Percentiles rank a stretch among this genome's conserved stretches.
These are phyloP conservation scores for Glycine latifolia DNA, from an alignment of 306 rosid species.

Conservation along the genomic window DNA sequence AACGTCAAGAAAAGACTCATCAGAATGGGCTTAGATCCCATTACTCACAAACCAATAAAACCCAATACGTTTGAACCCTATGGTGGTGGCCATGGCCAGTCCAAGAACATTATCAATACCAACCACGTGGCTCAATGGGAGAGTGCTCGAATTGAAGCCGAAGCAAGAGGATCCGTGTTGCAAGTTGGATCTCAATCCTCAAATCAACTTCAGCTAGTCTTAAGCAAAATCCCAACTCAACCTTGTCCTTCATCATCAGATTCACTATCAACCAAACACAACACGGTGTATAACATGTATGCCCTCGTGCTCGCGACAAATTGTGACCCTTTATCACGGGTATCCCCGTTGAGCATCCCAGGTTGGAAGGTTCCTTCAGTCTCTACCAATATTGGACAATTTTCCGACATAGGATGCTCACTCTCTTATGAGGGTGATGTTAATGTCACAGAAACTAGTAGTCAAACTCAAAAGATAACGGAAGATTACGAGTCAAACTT, in stretches of 20 bases:
- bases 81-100: too few species aligned
- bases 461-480: neutral
- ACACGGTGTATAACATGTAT: constrained; percentile 28
- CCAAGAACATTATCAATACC: too few species aligned
- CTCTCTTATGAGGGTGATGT: neutral
- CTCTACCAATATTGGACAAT: too few species aligned
- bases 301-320: constrained; percentile 33
- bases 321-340: neutral
- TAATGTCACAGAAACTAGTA: neutral
- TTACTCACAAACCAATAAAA: too few species aligned
- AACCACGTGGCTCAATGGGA: too few species aligned
- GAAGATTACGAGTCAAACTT: neutral
- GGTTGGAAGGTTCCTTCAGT: too few species aligned
- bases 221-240: constrained; percentile 30
- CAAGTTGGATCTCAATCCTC: too few species aligned
- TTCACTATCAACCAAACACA: neutral
- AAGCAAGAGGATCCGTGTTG: too few species aligned
- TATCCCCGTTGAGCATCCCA: constrained; percentile 36
- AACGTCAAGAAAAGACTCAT: too few species aligned
- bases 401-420: neutral
- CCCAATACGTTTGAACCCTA: too few species aligned
- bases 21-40: too few species aligned
- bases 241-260: constrained; percentile 23
- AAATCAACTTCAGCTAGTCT: neutral
- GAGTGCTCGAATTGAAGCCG: too few species aligned